A percentile compares a stretch with the other conserved stretches of the same genome.
These are phyloP conservation scores for Daldinia loculata DNA, from an alignment of 495 filamentous ascomycete species.

Conservation along the genomic window DNA sequence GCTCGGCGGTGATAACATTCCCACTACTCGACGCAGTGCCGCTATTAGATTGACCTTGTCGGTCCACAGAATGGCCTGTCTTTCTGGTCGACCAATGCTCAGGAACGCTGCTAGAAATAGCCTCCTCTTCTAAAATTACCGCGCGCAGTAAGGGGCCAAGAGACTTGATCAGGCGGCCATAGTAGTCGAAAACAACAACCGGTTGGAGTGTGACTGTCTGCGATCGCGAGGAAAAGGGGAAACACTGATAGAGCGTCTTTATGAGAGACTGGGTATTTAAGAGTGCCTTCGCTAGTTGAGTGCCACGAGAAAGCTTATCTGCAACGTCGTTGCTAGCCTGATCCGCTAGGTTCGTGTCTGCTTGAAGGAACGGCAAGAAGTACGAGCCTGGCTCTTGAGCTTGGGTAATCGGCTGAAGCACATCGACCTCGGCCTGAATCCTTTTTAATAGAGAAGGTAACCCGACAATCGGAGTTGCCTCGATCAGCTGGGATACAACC, in stretches of 20 bases:
- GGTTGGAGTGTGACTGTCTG: slow-evolving; percentile 63
- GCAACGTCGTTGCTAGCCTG: slow-evolving; percentile 46
- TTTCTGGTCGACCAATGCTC: slow-evolving; percentile 52
- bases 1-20: slow-evolving; percentile 13
- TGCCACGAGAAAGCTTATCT: slow-evolving; percentile 66
- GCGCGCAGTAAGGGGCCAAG: slow-evolving; percentile 79
- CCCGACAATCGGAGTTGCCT: slow-evolving; percentile 82
- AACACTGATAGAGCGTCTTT: slow-evolving; percentile 75
- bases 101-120: slow-evolving; percentile 61
- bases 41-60: slow-evolving; percentile 17
- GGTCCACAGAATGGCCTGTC: slow-evolving; percentile 19
- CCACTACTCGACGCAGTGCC: slow-evolving; percentile 7
- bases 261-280: slow-evolving; percentile 77
- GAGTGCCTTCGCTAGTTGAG: slow-evolving; percentile 77
- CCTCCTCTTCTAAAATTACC: slow-evolving; percentile 83
- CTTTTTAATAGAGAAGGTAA: slow-evolving; percentile 81
- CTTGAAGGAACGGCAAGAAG: slow-evolving; percentile 68
- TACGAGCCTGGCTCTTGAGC: slow-evolving; percentile 50
- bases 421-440: slow-evolving; percentile 72
- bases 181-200: slow-evolving; percentile 83
- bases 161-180: slow-evolving; percentile 69
- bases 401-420: slow-evolving; percentile 70
- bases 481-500: slow-evolving; percentile 81
- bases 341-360: slow-evolving; percentile 40
- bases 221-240: slow-evolving; percentile 66